These are phyloP conservation scores for Pseudopithomyces chartarum DNA, from an alignment of 2,329 filamentous ascomycete genomes.

Conservation along the genomic window DNA sequence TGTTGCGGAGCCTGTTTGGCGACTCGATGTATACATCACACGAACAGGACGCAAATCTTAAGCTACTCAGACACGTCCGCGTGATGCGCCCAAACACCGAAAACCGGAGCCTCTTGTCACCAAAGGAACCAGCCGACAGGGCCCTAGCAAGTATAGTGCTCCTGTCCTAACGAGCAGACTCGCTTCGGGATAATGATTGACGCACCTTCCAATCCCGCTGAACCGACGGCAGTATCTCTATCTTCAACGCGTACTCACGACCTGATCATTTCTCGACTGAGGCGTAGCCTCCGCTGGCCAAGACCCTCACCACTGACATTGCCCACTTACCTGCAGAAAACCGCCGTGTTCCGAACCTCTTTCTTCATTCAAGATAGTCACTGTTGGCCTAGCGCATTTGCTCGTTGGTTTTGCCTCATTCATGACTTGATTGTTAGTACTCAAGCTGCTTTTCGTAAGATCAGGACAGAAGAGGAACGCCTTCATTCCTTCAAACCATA, in stretches of 20 bases:
- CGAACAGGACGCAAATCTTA: background rate
- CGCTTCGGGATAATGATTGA: background rate
- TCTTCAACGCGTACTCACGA: background rate
- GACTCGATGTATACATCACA: background rate
- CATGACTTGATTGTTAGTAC: conserved; percentile 32
- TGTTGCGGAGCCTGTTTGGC: background rate
- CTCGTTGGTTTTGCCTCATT: conserved; percentile 39
- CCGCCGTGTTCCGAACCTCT: conserved; percentile 32
- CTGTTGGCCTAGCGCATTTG: conserved; percentile 36
- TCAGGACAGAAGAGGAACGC: conserved; percentile 44
- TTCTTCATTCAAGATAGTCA: conserved; percentile 41
- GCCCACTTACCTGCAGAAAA: background rate
- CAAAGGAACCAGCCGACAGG: background rate
- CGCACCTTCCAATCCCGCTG: background rate
- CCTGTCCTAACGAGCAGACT: background rate
- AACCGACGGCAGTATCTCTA: background rate
- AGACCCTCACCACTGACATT: background rate
- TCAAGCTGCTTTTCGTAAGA: conserved; percentile 37
- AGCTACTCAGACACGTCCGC: background rate
- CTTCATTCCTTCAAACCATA: too few relatives aligned
- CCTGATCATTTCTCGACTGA: background rate
- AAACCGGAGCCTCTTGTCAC: background rate
- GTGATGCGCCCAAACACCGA: background rate
- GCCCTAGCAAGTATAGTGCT: background rate
- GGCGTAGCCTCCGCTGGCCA: background rate